phyloP scores from a whole-genome alignment of 345 rosid species.

The Turritis glabra region DNA sequence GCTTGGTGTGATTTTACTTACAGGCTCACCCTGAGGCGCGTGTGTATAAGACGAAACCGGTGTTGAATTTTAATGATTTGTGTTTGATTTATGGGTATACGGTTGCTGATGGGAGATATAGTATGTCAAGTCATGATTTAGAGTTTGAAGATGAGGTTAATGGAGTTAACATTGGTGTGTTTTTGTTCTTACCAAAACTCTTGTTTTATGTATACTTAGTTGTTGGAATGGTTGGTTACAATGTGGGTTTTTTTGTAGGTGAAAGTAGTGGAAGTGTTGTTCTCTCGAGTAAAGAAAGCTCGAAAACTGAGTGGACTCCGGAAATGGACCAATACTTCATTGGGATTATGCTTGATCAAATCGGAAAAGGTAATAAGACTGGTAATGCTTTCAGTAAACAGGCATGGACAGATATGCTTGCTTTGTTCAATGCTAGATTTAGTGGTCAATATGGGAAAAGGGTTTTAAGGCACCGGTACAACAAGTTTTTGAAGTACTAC shows the following conservation, averaged over 20 bases:
- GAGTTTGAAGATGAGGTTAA: slow-evolving; percentile 70
- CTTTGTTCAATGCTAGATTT: slow-evolving; percentile 64
- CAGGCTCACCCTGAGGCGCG: slow-evolving; percentile 79
- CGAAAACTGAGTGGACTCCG: slow-evolving; percentile 74
- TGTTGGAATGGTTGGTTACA: not conserved
- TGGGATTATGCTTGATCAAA: slow-evolving; percentile 78
- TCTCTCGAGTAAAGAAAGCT: slow-evolving; percentile 45
- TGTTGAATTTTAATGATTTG: slow-evolving; percentile 67
- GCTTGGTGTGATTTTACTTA: slow-evolving; percentile 14
- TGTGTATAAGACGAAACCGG: slow-evolving; percentile 68
- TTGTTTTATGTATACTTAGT: not conserved
- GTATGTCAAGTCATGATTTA: slow-evolving; percentile 81
- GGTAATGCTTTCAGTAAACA: slow-evolving; percentile 65
- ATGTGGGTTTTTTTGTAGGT: slow-evolving; percentile 43
- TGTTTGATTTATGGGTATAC: slow-evolving; percentile 75
- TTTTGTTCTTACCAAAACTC: not conserved
- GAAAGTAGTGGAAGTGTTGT: slow-evolving; percentile 42
- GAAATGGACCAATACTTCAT: slow-evolving; percentile 75
- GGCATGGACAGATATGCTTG: slow-evolving; percentile 85
- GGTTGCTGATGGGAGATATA: slow-evolving; percentile 89
- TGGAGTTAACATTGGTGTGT: slow-evolving; percentile 55
- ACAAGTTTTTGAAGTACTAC: slow-evolving; percentile 69
- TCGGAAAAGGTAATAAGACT: slow-evolving; percentile 67
- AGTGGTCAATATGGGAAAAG: slow-evolving; percentile 73
- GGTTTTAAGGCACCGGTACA: slow-evolving; percentile 74